Evolutionary conservation across 1,284 basidiomycete genomes (phyloP).

Genomic region (Moniliophthora roreri): DNA sequence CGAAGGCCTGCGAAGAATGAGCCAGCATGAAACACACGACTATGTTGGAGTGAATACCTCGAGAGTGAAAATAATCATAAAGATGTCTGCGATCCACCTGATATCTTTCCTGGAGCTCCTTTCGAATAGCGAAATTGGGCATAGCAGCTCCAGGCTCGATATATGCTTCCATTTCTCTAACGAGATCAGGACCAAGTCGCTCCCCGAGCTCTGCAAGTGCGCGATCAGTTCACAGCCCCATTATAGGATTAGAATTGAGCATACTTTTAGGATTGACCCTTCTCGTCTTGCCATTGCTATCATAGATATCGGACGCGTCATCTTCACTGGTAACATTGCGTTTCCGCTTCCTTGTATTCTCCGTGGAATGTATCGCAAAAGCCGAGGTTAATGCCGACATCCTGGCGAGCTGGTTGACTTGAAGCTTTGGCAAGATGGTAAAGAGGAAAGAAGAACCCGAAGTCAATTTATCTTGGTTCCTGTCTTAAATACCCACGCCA

Average conservation of each 20-base stretch:
- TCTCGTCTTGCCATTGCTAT: constrained; percentile 26
- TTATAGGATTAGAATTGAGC: neutral
- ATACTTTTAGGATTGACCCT: constrained; percentile 49
- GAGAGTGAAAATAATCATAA: constrained; percentile 73
- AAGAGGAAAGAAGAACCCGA: neutral
- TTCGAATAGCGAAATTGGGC: constrained; percentile 68
- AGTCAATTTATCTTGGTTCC: no score
- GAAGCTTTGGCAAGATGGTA: neutral
- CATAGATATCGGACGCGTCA: neutral
- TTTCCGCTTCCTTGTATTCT: constrained; percentile 5
- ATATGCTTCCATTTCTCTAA: constrained; percentile 64
- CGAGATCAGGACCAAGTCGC: constrained; percentile 63
- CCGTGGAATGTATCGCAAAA: neutral
- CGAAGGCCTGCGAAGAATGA: constrained; percentile 48
- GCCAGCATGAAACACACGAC: neutral
- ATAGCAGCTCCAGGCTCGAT: constrained; percentile 69
- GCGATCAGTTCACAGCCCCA: neutral
- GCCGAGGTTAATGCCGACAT: neutral
- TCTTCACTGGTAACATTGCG: neutral
- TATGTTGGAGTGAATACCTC: constrained; percentile 30
- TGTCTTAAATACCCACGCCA: no score
- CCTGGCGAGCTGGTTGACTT: neutral
- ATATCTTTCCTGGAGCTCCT: constrained; percentile 65
- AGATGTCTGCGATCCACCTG: constrained; percentile 69
- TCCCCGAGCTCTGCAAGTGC: constrained; percentile 54